phyloP scores from a whole-genome alignment of 768 basidiomycete species.

The Boletus tomentosulus region DNA sequence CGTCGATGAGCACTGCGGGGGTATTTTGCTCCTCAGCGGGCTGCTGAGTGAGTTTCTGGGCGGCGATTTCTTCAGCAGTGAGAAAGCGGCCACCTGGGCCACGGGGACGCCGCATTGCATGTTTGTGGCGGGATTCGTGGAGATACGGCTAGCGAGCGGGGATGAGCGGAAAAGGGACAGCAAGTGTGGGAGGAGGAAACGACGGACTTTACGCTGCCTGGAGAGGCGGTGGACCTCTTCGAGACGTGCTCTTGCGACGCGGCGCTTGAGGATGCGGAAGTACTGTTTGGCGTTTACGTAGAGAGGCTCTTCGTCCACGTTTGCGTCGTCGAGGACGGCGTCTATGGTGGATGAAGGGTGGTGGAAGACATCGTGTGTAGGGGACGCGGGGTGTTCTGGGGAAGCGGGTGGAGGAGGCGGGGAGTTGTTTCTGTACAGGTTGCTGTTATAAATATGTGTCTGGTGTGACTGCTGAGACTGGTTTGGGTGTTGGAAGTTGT shows the following conservation, averaged over 20 bases:
- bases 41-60: constrained; percentile 52
- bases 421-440: constrained; percentile 29
- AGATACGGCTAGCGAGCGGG: constrained; percentile 74
- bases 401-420: constrained; percentile 29
- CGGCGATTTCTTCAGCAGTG: constrained; percentile 92
- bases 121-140: constrained; percentile 96
- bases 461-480: constrained; percentile 21
- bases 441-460: constrained; percentile 18
- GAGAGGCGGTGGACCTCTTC: constrained; percentile 94
- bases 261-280: constrained; percentile 94
- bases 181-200: background rate
- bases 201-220: constrained; percentile 79
- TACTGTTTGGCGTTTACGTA: constrained; percentile 99
- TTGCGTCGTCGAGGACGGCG: constrained; percentile 34
- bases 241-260: constrained; percentile 83
- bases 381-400: constrained; percentile 24
- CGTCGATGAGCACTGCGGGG: constrained; percentile 15
- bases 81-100: constrained; percentile 98
- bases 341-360: constrained; percentile 19
- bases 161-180: constrained; percentile 5
- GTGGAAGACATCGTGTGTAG: constrained; percentile 29
- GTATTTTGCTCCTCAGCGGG: constrained; percentile 23
- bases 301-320: constrained; percentile 91
- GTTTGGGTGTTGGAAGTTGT: constrained; percentile 22
- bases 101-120: constrained; percentile 95